Base-by-base conservation (phyloP, 805 yeast genomes). In the Debaryomyces hansenii region DNA sequence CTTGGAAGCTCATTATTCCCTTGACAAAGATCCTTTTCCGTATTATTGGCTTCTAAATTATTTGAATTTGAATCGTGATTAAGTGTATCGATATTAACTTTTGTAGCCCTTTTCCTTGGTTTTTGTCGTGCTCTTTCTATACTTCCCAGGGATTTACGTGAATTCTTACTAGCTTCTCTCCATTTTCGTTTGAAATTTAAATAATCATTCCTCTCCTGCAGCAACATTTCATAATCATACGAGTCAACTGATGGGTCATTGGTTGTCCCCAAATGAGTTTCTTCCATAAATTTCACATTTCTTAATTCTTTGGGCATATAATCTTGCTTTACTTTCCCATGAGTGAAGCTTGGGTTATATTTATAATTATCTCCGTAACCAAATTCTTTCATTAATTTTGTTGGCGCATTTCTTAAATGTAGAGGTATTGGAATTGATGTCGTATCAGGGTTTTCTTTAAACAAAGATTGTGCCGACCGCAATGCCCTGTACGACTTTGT, bases 341-440 rank as follows among this genome's bases (percentile, higher is more conserved):
- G 80, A 39, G 69, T 68, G 62, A 62, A 95, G 52, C 82, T 77
- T 0, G 99, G 99, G 55, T 90, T 90, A 64, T 94, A 95, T 63
- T 90, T 89, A 68, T 94, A 94, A 12, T 83, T 84, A 44, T 84
- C 79, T 14, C 87, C 85, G 62, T 91, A 92, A 0, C 96, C 98
- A 49, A 90, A 58, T 42, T 90, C 96, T 46, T 82, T 78, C 99
- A 94, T 94, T 40, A 94, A 72, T 55, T 74, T 76, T 0, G 99
- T 95, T 2, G 99, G 99, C 0, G 99, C 98, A 63, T 94, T 95
- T 53, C 98, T 77, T 32, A 94, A 71, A 65, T 94, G 98, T 57
- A 85, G 54, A 0, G 95, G 96, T 1, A 86, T 82, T 1, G 84
- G 79, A 4, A 88, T 80, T 34, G 81, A 77, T 14, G 82, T 80